phyloP scores from a whole-genome alignment of 2,329 filamentous ascomycete species.

The Penicillium sp. region DNA sequence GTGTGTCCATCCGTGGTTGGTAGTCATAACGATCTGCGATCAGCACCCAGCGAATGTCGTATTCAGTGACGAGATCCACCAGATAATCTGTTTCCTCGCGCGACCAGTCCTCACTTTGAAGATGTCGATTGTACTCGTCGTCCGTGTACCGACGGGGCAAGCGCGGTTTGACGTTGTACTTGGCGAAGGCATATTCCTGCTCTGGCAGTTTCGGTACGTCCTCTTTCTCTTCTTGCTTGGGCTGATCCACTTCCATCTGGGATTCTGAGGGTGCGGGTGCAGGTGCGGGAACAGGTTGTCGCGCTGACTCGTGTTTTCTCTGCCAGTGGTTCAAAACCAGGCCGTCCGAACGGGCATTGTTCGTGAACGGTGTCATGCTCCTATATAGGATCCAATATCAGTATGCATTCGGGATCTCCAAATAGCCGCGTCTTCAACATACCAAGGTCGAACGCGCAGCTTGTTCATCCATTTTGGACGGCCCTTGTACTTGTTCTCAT shows the following conservation, averaged over 20 bases:
- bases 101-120: conserved; percentile 77
- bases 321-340: conserved; percentile 79
- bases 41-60: conserved; percentile 83
- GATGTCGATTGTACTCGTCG: conserved; percentile 74
- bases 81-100: conserved; percentile 93
- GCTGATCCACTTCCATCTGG: conserved; percentile 39
- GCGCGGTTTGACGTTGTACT: conserved; percentile 79
- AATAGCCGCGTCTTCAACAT: conserved; percentile 48
- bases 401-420: conserved; percentile 51
- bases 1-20: conserved; percentile 31
- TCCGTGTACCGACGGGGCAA: conserved; percentile 75
- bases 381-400: conserved; percentile 48
- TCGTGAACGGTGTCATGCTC: conserved; percentile 69
- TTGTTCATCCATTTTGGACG: conserved; percentile 49
- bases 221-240: conserved; percentile 37
- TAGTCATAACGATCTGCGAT: conserved; percentile 92
- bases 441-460: conserved; percentile 45
- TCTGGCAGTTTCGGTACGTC: conserved; percentile 35
- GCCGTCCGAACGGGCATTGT: conserved; percentile 70
- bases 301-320: conserved; percentile 55
- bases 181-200: conserved; percentile 65
- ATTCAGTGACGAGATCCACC: conserved; percentile 70
- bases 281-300: conserved; percentile 19
- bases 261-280: conserved; percentile 32
- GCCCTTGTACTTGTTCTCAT: conserved; percentile 53